phyloP scores from a whole-genome alignment of 345 rosid species.

The Mercurialis annua region DNA sequence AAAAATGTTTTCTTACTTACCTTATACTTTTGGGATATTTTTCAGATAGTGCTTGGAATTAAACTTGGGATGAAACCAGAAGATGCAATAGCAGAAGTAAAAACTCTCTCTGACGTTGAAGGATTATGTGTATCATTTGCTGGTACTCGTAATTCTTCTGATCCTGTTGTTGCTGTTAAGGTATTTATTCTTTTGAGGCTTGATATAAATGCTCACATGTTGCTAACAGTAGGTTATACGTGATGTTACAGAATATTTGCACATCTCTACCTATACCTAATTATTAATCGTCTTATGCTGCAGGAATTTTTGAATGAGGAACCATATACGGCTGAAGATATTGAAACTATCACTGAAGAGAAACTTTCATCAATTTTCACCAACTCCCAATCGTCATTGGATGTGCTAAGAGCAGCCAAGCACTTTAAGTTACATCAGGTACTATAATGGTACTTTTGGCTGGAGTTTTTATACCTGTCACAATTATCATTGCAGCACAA shows the following conservation, averaged over 20 bases:
- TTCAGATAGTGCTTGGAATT: constrained; percentile 79
- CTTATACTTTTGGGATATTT: constrained; percentile 16
- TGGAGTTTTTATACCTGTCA: not conserved
- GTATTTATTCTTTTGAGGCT: constrained; percentile 34
- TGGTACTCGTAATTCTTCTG: constrained; percentile 48
- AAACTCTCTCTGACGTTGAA: constrained; percentile 94
- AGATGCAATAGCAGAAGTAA: constrained; percentile 64
- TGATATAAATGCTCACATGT: not conserved
- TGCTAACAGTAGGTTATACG: not conserved
- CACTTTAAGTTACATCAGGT: constrained; percentile 90
- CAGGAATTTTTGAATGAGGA: constrained; percentile 77
- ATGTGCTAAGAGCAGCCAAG: constrained; percentile 72
- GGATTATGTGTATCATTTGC: constrained; percentile 75
- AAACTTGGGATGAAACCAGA: constrained; percentile 80
- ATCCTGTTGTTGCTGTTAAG: constrained; percentile 87
- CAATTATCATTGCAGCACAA: not conserved
- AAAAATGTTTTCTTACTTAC: not conserved
- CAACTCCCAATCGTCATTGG: constrained; percentile 64
- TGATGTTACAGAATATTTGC: not conserved
- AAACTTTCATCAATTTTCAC: constrained; percentile 56
- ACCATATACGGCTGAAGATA: constrained; percentile 73
- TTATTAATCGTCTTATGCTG: constrained; percentile 9
- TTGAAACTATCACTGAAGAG: constrained; percentile 55
- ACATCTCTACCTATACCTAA: not conserved
- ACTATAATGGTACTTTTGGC: not conserved